phyloP scores from a whole-genome alignment of 1,284 basidiomycete species.

The Heterobasidion irregulare region DNA sequence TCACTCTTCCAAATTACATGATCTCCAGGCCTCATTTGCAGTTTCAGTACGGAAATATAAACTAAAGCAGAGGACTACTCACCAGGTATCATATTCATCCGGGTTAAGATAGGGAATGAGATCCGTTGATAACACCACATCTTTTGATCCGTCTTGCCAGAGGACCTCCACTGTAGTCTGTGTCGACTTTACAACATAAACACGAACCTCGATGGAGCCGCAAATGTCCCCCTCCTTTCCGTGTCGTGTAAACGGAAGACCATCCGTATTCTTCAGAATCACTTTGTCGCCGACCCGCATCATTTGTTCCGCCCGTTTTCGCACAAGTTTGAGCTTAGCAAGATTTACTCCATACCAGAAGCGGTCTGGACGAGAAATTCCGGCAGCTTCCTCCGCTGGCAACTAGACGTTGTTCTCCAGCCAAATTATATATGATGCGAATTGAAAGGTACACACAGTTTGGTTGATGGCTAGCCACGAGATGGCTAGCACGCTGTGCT shows the following conservation, averaged over 20 bases:
- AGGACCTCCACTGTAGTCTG: slow-evolving; percentile 64
- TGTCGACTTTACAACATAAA: slow-evolving; percentile 63
- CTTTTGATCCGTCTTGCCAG: slow-evolving; percentile 81
- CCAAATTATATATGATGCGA: not conserved
- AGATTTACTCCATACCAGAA: slow-evolving; percentile 72
- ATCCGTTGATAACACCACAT: slow-evolving; percentile 51
- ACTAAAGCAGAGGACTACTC: slow-evolving; percentile 16
- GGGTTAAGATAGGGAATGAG: slow-evolving; percentile 79
- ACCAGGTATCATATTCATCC: slow-evolving; percentile 85
- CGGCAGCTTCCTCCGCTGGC: slow-evolving; percentile 41
- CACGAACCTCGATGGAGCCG: slow-evolving; percentile 41
- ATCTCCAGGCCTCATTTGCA: slow-evolving; percentile 72
- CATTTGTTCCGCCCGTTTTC: slow-evolving; percentile 50
- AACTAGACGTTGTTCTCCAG: slow-evolving; percentile 34
- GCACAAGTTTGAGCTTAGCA: slow-evolving; percentile 57
- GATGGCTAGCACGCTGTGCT: slow-evolving; percentile 74
- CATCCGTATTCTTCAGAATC: slow-evolving; percentile 36
- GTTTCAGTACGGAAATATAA: not conserved
- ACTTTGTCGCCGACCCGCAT: slow-evolving; percentile 67
- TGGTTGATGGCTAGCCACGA: slow-evolving; percentile 90
- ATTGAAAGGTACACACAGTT: slow-evolving; percentile 35
- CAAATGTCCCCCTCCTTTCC: slow-evolving; percentile 37
- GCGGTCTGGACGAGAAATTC: slow-evolving; percentile 56
- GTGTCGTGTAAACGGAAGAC: slow-evolving; percentile 46
- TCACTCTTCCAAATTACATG: slow-evolving; percentile 83